Percentiles rank a stretch among this genome's conserved stretches.
These are phyloP conservation scores for Uncinocarpus reesii DNA, from an alignment of 2,329 filamentous ascomycete species.

Conservation along the genomic window DNA sequence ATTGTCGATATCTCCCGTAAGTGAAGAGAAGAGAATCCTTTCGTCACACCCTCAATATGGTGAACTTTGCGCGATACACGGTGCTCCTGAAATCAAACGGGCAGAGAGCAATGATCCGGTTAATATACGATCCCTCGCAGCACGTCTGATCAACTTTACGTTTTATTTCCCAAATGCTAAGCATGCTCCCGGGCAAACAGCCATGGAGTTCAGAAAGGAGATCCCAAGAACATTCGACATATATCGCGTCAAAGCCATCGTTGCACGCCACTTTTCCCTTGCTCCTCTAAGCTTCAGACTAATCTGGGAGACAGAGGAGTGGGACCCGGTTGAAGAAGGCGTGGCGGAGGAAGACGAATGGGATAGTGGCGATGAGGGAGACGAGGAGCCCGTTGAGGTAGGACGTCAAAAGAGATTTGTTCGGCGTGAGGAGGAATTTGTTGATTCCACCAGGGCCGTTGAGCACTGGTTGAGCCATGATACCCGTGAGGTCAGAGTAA, in stretches of 20 bases:
- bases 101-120: conserved; percentile 28
- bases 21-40: conserved; percentile 46
- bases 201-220: conserved; percentile 34
- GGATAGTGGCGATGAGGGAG: conserved; percentile 43
- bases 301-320: conserved; percentile 83
- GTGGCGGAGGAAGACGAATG: conserved; percentile 47
- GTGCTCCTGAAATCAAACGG: conserved; percentile 56
- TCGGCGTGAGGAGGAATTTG: conserved; percentile 67
- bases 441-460: conserved; percentile 67
- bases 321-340: conserved; percentile 63
- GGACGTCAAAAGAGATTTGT: conserved; percentile 49
- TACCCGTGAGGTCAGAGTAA: conserved; percentile 56
- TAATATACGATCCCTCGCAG: conserved; percentile 73
- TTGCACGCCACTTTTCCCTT: conserved; percentile 58
- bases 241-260: conserved; percentile 70
- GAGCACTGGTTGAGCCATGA: conserved; percentile 65
- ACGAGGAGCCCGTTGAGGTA: conserved; percentile 28
- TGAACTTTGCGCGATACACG: conserved; percentile 66
- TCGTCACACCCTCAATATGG: conserved; percentile 59
- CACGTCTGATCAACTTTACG: conserved; percentile 54
- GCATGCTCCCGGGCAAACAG: conserved; percentile 10
- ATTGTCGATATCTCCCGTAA: conserved; percentile 39
- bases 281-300: conserved; percentile 56
- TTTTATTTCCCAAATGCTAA: conserved; percentile 43
- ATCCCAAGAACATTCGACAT: conserved; percentile 69